Conservation (phyloP, 257 asterid species). For the Solanum chaucha region DNA sequence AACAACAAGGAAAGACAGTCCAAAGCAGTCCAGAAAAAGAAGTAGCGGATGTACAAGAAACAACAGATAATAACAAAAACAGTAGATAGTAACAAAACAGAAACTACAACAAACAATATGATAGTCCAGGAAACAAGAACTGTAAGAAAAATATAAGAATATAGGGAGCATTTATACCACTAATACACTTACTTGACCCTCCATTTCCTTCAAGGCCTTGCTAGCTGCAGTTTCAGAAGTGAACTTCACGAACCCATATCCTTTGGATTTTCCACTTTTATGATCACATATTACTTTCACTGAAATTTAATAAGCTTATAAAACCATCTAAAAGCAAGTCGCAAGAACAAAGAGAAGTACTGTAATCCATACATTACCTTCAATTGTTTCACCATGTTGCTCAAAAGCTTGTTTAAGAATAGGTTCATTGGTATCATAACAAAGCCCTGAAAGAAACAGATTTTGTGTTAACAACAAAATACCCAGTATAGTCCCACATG, state of each 20-base stretch:
- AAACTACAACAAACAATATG: background rate
- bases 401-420: slow-evolving; percentile 52
- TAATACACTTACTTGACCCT: slow-evolving; percentile 42
- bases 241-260: slow-evolving; percentile 66
- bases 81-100: background rate
- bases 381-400: slow-evolving; percentile 48
- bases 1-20: background rate
- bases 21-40: background rate
- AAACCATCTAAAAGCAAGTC: background rate
- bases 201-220: slow-evolving; percentile 65
- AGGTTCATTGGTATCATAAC: slow-evolving; percentile 68
- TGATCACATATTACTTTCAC: slow-evolving; percentile 74
- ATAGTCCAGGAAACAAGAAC: background rate
- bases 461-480: background rate
- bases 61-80: background rate
- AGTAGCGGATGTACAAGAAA: background rate
- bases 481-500: background rate
- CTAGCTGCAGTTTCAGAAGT: slow-evolving; percentile 36
- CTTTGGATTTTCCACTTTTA: slow-evolving; percentile 61
- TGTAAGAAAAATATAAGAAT: background rate
- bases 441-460: slow-evolving; percentile 45
- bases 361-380: slow-evolving; percentile 24
- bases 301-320: slow-evolving; percentile 11
- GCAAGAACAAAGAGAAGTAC: background rate
- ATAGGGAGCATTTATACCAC: background rate